Evolutionary conservation across 2,329 filamentous ascomycete species (phyloP), one percentile per base, ranked within the genome.

Genomic region (Colletotrichum phormii): DNA sequence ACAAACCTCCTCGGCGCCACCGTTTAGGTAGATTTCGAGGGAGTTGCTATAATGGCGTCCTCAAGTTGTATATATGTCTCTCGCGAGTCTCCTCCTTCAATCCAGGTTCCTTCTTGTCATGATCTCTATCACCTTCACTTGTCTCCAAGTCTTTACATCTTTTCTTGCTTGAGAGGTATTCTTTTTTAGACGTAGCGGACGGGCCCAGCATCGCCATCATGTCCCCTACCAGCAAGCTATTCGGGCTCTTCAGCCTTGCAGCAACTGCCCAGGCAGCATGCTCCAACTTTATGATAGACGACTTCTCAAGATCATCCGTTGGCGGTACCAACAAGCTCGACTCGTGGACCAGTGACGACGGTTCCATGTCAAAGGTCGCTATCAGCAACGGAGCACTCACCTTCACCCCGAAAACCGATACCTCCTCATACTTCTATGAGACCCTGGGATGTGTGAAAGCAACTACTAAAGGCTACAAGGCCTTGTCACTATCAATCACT

Each of bases 361-460:
- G 79, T 15, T 81, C 83, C 68, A 88, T 87, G 82, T 80, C 79
- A 7, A 78, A 73, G 78, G 83, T 76, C 78, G 85, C 77, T 54
- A 82, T 81, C 53, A 79, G 79, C 22, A 79, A 79, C 29, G 84
- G 85, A 64, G 82, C 85, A 37, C 82, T 89, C 26, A 83, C 83
- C 4, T 87, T 90, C 78, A 86, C 83, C 12, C 86, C 86, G 37
- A 86, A 84, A 73, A 11, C 42, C 13, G 66, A 72, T 29, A 75
- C 80, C 13, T 76, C 75, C 22, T 86, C 87, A n/a, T 89, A 89
- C 80, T 89, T 88, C 74, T 89, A 89, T 76, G 87, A 88, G 77
- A 86, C 84, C 1, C 85, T 89, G 67, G 75, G 78, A 0, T 89
- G 88, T 79, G 81, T 86, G 74, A 80, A 82, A 42, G 84, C 86